Conservation (phyloP, 179 eudicot genomes). For the Actinidia arguta region DNA sequence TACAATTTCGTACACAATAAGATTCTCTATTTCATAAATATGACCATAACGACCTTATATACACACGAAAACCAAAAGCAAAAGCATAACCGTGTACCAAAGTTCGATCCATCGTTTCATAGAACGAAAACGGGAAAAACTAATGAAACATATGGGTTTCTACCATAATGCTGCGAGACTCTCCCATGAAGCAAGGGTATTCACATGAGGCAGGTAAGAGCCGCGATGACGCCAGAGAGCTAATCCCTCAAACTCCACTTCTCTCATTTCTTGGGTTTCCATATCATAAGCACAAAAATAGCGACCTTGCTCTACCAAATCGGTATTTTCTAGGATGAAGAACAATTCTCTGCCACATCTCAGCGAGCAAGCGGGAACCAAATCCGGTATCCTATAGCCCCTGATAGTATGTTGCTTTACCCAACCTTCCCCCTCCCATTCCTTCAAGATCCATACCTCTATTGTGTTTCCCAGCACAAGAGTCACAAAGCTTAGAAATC, state of each 20-base stretch:
- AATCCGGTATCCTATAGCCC: not conserved
- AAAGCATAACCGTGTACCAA: not conserved
- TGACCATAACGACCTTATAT: not conserved
- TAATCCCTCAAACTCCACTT: conserved; percentile 30
- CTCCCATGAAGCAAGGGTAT: conserved; percentile 56
- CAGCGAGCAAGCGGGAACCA: not conserved
- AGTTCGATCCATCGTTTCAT: not conserved
- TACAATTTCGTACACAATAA: too few relatives aligned
- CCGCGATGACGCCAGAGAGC: not conserved
- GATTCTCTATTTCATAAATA: too few relatives aligned
- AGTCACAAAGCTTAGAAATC: conserved; percentile 37
- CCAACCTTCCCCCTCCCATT: conserved; percentile 37
- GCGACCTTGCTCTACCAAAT: too few relatives aligned
- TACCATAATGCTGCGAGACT: not conserved
- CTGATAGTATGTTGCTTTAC: conserved; percentile 38
- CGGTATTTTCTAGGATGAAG: too few relatives aligned
- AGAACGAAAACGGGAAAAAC: not conserved
- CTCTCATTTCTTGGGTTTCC: conserved; percentile 30
- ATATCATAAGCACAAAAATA: conserved; percentile 16
- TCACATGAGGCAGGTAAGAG: conserved; percentile 46
- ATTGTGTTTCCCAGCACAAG: conserved; percentile 24
- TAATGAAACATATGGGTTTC: not conserved
- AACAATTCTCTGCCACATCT: conserved; percentile 13
- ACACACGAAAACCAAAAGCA: not conserved
- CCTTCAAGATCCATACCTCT: conserved; percentile 48